Percentiles rank a stretch among this genome's conserved stretches.
Evolutionary conservation across 2,329 filamentous ascomycete species (phyloP).

Genomic region (Penicillium sp.): DNA sequence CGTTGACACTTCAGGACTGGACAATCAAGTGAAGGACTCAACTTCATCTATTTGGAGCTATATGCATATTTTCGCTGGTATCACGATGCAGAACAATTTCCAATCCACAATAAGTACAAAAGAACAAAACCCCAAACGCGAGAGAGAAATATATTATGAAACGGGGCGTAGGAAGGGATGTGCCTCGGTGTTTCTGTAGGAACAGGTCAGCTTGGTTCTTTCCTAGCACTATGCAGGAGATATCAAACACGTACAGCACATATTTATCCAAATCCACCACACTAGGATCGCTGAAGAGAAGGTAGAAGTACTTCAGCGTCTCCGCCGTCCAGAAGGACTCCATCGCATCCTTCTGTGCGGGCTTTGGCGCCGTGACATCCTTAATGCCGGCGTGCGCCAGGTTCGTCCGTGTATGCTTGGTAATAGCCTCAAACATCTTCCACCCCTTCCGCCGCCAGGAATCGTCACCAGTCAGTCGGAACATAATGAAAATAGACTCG

Average conservation of each 20-base stretch:
- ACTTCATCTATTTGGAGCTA: background rate
- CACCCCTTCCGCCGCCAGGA: constrained; percentile 69
- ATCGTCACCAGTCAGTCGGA: constrained; percentile 68
- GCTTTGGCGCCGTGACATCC: constrained; percentile 60
- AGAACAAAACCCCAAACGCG: background rate
- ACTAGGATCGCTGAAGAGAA: constrained; percentile 48
- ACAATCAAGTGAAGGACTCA: background rate
- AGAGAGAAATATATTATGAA: constrained; percentile 16
- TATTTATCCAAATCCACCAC: constrained; percentile 50
- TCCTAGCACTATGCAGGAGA: background rate
- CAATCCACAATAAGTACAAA: constrained; percentile 7
- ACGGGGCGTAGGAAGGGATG: constrained; percentile 42
- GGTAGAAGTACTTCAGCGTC: constrained; percentile 52
- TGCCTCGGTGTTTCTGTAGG: constrained; percentile 42
- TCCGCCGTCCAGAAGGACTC: constrained; percentile 71
- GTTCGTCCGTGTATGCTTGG: constrained; percentile 61
- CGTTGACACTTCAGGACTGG: background rate
- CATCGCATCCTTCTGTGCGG: constrained; percentile 61
- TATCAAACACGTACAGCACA: constrained; percentile 42
- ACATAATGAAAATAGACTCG: constrained; percentile 78
- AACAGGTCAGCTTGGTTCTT: constrained; percentile 1
- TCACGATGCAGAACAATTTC: constrained; percentile 22
- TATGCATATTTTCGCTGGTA: constrained; percentile 26
- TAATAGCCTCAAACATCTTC: constrained; percentile 70
- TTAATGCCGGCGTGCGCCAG: constrained; percentile 66